Evolutionary conservation across 2,329 filamentous ascomycete genomes (phyloP).

Genomic region (Metarhizium robertsii): DNA sequence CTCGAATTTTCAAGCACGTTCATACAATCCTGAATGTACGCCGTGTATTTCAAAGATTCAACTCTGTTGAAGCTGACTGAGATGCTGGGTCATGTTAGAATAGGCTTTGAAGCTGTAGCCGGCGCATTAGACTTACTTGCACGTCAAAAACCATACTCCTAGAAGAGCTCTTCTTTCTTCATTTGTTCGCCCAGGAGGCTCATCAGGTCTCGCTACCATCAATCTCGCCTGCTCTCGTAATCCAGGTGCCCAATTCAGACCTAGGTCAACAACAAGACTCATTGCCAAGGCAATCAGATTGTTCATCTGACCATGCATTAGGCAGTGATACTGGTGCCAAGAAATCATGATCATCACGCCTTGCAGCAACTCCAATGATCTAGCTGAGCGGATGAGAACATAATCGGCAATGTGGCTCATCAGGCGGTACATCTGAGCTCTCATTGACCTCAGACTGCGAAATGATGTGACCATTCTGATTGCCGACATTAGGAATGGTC

Average conservation of each 20-base stretch:
- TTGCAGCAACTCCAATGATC: constrained; percentile 40
- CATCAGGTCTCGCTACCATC: constrained; percentile 30
- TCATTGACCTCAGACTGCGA: constrained; percentile 35
- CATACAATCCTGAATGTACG: constrained; percentile 43
- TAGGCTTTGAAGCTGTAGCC: not conserved
- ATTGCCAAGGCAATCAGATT: constrained; percentile 39
- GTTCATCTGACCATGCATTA: constrained; percentile 41
- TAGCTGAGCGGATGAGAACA: constrained; percentile 38
- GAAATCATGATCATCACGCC: constrained; percentile 39
- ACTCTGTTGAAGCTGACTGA: constrained; percentile 33
- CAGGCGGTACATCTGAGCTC: constrained; percentile 38
- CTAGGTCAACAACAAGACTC: constrained; percentile 37
- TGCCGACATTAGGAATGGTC: constrained; percentile 39
- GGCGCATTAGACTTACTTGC: constrained; percentile 29
- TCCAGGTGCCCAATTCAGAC: constrained; percentile 31
- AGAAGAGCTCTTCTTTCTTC: constrained; percentile 44
- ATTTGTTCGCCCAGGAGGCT: constrained; percentile 30
- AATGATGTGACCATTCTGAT: constrained; percentile 42
- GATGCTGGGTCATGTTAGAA: constrained; percentile 14
- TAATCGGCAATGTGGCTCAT: constrained; percentile 36
- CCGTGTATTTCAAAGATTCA: constrained; percentile 40
- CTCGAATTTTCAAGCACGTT: constrained; percentile 29
- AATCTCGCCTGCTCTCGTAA: constrained; percentile 32
- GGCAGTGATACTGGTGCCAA: constrained; percentile 46
- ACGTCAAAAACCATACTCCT: constrained; percentile 45